Evolutionary conservation across 176 grass and related monocot genomes (phyloP), one percentile per base, ranked within the genome.

Genomic region (Aegilops tauschii): DNA sequence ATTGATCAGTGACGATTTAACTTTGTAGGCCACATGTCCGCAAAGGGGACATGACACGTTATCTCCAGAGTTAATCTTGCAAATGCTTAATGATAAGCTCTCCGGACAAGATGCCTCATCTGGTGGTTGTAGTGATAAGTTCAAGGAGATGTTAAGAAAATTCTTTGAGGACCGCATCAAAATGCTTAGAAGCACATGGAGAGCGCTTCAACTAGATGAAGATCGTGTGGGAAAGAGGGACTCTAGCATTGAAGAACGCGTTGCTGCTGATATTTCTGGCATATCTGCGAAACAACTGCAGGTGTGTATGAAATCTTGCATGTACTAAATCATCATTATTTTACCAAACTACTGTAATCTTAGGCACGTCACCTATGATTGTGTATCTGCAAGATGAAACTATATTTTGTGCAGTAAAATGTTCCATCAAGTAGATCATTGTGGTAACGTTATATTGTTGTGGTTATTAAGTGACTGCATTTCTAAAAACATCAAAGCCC

Each of bases 231-330:
- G 47, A 77, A 77, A 61, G 78, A 86, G 74, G 69, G 20, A 84
- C 27, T 86, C 65, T 28, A 86, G 75, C 52, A 21, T 64, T 47
- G 70, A 86, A 88, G 96, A 98, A 81, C 59, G 12, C 45, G 52
- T 94, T 86, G 86, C 91, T 89, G 93, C 96, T 84, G 92, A 92
- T 87, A 91, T 95, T 81, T 98, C 92, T 89, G 96, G 96, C 56
- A 94, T 98, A 88, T 92, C 91, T 61, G 62, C 64, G 68, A 98
- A 89, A 70, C 96, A 98, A 91, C 86, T 98, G 27, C 66, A 98
- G 96, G 96, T 98, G 62, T 76, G 78, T 79, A 87, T 87, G 39
- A 66, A 31, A 37, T 73, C 61, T 78, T 87, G 29, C 65, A 78
- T 52, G 27, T 69, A 52, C 37, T 36, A 31, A 21, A 52, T 90